A percentile compares a stretch with the other conserved stretches of the same genome.
Conservation (phyloP, 2,329 filamentous ascomycete species). For the Xylaria digitata region DNA sequence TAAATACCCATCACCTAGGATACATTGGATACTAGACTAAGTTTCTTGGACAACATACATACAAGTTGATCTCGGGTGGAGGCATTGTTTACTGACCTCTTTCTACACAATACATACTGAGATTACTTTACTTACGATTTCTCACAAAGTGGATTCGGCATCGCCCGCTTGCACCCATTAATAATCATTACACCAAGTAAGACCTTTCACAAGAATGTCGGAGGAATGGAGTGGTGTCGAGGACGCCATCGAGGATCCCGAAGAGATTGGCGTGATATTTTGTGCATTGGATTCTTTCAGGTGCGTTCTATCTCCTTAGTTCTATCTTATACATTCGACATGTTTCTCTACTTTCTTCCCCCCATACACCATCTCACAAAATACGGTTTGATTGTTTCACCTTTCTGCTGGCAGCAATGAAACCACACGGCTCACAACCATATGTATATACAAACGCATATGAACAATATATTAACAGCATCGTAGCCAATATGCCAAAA, state of each 20-base stretch:
- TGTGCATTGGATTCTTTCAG: slow-evolving; percentile 88
- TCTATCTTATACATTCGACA: neutral
- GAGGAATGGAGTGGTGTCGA: slow-evolving; percentile 70
- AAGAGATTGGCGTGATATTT: slow-evolving; percentile 83
- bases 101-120: neutral
- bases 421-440: neutral
- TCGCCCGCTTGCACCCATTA: neutral
- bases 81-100: neutral
- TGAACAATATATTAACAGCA: slow-evolving; percentile 15
- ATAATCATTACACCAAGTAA: neutral
- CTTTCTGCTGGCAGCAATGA: neutral
- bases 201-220: slow-evolving; percentile 16
- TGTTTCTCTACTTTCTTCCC: neutral
- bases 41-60: too few species aligned
- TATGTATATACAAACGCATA: neutral
- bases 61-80: neutral
- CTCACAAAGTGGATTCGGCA: neutral
- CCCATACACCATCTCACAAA: neutral
- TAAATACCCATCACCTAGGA: too few species aligned
- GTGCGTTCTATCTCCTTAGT: slow-evolving; percentile 63
- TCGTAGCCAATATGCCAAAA: slow-evolving; percentile 81
- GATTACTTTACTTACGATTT: neutral
- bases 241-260: slow-evolving; percentile 76
- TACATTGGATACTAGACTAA: too few species aligned
- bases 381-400: neutral